These are phyloP conservation scores for Coemansia sp. DNA, from an alignment of 371 early-diverging fungal species.

Conservation along the genomic window DNA sequence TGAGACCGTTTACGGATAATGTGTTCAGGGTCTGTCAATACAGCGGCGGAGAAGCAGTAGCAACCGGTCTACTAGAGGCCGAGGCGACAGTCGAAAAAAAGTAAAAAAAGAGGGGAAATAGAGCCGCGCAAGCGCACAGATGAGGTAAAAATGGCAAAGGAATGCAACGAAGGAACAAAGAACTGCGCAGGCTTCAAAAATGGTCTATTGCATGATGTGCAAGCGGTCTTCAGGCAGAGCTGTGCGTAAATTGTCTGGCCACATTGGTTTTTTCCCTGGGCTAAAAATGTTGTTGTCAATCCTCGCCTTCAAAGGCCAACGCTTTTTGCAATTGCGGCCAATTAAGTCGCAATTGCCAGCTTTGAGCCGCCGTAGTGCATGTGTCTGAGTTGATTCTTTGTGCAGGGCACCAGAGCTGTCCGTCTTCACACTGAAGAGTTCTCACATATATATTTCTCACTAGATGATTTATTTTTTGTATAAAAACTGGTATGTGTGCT, in stretches of 20 bases:
- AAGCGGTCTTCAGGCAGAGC: background rate
- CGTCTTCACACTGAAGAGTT: background rate
- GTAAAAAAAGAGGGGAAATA: background rate
- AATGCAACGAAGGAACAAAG: constrained; percentile 1
- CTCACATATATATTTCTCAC: background rate
- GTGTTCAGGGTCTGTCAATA: too few relatives aligned
- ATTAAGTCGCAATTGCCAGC: background rate
- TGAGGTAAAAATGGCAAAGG: background rate
- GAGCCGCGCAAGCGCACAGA: background rate
- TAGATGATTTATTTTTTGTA: background rate
- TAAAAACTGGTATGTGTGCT: background rate
- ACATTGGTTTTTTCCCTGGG: too few relatives aligned
- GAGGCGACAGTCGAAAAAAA: background rate
- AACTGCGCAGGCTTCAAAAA: background rate
- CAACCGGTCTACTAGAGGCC: constrained; percentile 5
- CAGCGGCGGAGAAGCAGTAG: background rate
- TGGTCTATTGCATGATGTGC: background rate
- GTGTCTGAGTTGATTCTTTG: background rate
- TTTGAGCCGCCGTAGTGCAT: too few relatives aligned
- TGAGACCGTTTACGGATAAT: background rate
- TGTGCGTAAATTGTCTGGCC: background rate
- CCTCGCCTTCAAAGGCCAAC: background rate
- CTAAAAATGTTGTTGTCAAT: background rate
- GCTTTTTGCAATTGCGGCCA: background rate
- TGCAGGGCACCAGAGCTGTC: background rate